Evolutionary conservation across 2,329 filamentous ascomycete species (phyloP).

Genomic region (Byssoonygena ceratinophila): DNA sequence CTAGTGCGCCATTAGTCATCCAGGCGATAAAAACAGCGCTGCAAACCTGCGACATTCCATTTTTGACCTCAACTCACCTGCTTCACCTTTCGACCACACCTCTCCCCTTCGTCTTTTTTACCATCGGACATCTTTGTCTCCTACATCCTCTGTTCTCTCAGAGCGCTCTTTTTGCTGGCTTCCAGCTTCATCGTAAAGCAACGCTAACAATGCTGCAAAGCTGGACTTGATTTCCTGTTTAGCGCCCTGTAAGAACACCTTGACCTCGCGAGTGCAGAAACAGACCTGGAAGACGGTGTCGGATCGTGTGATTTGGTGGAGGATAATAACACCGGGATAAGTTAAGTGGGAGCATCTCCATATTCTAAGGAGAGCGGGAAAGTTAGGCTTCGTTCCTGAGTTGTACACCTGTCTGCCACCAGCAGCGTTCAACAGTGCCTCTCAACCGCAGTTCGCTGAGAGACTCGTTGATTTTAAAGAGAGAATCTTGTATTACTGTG

Average conservation of each 20-base stretch:
- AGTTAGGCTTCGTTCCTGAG: not conserved
- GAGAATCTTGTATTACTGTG: slow-evolving; percentile 11
- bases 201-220: not conserved
- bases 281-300: not conserved
- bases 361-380: not conserved
- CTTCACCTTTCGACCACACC: not conserved
- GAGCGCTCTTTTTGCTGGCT: not conserved
- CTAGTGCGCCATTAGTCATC: slow-evolving; percentile 2
- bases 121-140: not conserved
- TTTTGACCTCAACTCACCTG: not conserved
- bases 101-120: not conserved
- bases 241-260: slow-evolving; percentile 5
- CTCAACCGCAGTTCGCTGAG: not conserved
- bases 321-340: slow-evolving; percentile 3
- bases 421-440: not conserved
- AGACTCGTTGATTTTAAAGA: not conserved
- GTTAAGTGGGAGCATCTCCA: slow-evolving; percentile 8
- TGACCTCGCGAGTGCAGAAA: not conserved
- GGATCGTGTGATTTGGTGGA: not conserved
- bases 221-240: slow-evolving; percentile 3
- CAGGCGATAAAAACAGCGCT: not conserved
- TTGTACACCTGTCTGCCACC: slow-evolving; percentile 1
- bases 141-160: not conserved
- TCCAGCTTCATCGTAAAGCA: not conserved
- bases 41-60: not conserved